A percentile compares a stretch with the other conserved stretches of the same genome.
Conservation (phyloP, 2,329 filamentous ascomycete species). For the Alternaria burnsii region DNA sequence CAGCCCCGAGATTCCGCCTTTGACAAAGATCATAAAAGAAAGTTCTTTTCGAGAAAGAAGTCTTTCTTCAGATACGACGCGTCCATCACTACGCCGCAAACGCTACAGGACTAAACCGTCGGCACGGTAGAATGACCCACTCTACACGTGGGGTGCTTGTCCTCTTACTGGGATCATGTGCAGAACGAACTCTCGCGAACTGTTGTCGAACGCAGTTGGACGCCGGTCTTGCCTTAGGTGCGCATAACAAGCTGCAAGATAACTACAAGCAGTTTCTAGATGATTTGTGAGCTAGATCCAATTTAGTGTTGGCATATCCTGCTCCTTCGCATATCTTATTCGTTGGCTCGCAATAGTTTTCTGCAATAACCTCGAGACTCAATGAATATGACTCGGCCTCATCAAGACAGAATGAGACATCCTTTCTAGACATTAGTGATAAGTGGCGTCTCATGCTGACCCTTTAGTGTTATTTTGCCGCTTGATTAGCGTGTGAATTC, state of each 20-base stretch:
- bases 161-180: conserved; percentile 34
- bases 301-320: conserved; percentile 29
- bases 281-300: conserved; percentile 33
- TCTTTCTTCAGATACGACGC: conserved; percentile 7
- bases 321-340: conserved; percentile 26
- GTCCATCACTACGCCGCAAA: no score
- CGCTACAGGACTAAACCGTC: conserved; percentile 14
- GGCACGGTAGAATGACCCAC: conserved; percentile 22
- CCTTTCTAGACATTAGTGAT: conserved; percentile 36
- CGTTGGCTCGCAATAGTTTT: conserved; percentile 28
- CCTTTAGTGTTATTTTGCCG: conserved; percentile 24
- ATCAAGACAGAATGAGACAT: not conserved
- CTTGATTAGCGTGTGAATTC: conserved; percentile 35
- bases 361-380: conserved; percentile 35
- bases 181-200: conserved; percentile 22
- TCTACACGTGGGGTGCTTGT: conserved; percentile 34
- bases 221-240: conserved; percentile 27
- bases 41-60: conserved; percentile 2
- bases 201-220: conserved; percentile 37
- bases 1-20: conserved; percentile 8
- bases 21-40: not conserved
- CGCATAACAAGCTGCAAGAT: conserved; percentile 23
- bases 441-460: conserved; percentile 27
- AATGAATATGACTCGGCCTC: conserved; percentile 7
- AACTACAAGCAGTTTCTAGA: conserved; percentile 30